Conservation (phyloP, 2,329 filamentous ascomycete species). For the Hypoxylon sp. region DNA sequence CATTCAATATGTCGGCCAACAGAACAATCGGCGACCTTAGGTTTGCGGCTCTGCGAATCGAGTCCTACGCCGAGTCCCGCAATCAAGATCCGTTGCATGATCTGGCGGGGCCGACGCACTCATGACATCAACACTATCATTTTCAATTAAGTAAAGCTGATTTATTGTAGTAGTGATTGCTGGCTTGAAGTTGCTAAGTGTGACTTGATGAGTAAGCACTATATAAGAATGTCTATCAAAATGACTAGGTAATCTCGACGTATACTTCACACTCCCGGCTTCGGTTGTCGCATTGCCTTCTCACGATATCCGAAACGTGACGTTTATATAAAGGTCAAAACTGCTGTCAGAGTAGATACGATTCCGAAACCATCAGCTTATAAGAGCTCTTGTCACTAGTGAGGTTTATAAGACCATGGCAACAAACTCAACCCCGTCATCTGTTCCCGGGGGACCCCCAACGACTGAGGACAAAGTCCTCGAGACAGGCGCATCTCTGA, state of each 20-base stretch:
- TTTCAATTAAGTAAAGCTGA: slow-evolving; percentile 10
- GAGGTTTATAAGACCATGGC: slow-evolving; percentile 21
- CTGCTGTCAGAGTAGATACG: not conserved
- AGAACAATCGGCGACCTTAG: slow-evolving; percentile 5
- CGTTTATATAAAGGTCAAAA: not conserved
- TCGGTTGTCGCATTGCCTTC: not conserved
- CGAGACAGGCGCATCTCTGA: slow-evolving; percentile 71
- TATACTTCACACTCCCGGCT: slow-evolving; percentile 7
- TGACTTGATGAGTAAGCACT: slow-evolving; percentile 10
- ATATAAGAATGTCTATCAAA: slow-evolving; percentile 2
- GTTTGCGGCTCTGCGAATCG: not conserved
- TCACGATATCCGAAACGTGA: not conserved
- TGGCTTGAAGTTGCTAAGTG: slow-evolving; percentile 3
- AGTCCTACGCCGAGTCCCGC: slow-evolving; percentile 12
- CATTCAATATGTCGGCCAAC: not conserved
- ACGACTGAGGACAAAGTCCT: slow-evolving; percentile 71
- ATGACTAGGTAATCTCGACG: slow-evolving; percentile 15
- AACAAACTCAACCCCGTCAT: slow-evolving; percentile 41
- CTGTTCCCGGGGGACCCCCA: slow-evolving; percentile 64
- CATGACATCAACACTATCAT: slow-evolving; percentile 44
- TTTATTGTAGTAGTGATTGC: not conserved
- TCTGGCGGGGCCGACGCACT: slow-evolving; percentile 34
- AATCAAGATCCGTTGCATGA: slow-evolving; percentile 22
- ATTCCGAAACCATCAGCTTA: not conserved
- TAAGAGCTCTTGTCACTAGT: not conserved